These are phyloP conservation scores for Aspergillus steynii DNA, from an alignment of 495 filamentous ascomycete species.

Conservation along the genomic window DNA sequence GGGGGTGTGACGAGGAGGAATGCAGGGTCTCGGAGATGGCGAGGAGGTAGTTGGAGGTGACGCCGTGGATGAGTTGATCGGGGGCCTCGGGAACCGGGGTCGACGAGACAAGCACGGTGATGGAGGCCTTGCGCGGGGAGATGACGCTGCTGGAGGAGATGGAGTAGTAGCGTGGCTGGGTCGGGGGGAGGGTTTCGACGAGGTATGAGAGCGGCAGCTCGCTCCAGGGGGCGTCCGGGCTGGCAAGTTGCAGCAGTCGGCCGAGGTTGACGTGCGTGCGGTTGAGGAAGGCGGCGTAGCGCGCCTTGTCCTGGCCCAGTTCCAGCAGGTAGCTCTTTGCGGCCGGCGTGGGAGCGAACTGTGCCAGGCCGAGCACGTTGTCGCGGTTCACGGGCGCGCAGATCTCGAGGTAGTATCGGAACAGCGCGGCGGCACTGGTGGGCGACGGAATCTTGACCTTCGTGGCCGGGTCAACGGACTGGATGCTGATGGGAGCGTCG, in stretches of 20 bases:
- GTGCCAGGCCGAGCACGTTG: conserved; percentile 38
- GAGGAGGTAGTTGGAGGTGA: conserved; percentile 52
- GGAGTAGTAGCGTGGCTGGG: conserved; percentile 54
- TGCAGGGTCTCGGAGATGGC: conserved; percentile 26
- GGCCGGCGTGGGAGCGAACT: conserved; percentile 43
- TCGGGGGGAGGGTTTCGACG: conserved; percentile 41
- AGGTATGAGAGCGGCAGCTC: conserved; percentile 45
- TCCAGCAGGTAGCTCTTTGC: conserved; percentile 34
- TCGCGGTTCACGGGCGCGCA: conserved; percentile 48
- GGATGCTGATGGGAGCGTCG: conserved; percentile 33
- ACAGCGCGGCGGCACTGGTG: conserved; percentile 39
- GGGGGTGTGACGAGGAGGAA: conserved; percentile 26
- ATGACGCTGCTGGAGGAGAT: conserved; percentile 53
- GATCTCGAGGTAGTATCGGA: conserved; percentile 54
- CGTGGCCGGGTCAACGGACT: conserved; percentile 29
- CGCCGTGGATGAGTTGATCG: conserved; percentile 36
- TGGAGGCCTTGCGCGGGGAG: conserved; percentile 39
- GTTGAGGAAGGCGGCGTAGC: conserved; percentile 33
- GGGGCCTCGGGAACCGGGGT: conserved; percentile 25
- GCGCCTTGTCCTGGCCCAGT: conserved; percentile 35
- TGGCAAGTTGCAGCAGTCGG: conserved; percentile 33
- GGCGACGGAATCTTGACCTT: conserved; percentile 45
- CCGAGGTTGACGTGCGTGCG: conserved; percentile 44
- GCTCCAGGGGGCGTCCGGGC: conserved; percentile 32
- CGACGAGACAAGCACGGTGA: conserved; percentile 45